phyloP scores from a whole-genome alignment of 176 grass and related monocot species.

The Musa acuminata region DNA sequence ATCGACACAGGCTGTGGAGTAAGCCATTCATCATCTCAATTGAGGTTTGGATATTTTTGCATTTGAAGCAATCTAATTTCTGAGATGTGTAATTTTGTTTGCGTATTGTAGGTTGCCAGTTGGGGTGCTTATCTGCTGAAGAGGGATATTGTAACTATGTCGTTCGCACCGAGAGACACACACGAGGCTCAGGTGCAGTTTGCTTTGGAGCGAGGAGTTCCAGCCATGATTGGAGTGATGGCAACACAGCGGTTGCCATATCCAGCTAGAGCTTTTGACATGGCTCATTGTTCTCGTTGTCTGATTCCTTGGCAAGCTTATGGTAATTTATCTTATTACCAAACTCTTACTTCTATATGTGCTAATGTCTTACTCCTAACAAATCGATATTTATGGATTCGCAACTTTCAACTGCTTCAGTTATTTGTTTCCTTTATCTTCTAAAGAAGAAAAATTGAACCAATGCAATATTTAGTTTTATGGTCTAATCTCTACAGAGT shows the following conservation, averaged over 20 bases:
- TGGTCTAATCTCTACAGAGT: no score
- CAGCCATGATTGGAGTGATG: slow-evolving; percentile 16
- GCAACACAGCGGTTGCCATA: slow-evolving; percentile 6
- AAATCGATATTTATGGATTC: no score
- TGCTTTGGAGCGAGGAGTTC: slow-evolving; percentile 17
- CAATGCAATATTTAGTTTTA: no score
- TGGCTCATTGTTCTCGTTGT: slow-evolving; percentile 19
- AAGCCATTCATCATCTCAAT: background rate
- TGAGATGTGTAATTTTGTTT: background rate
- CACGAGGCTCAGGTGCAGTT: slow-evolving; percentile 19
- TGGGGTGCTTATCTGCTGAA: slow-evolving; percentile 17
- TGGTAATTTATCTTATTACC: background rate
- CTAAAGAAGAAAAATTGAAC: background rate
- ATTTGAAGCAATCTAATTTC: background rate
- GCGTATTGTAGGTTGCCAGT: slow-evolving; percentile 11
- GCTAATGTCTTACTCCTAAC: background rate
- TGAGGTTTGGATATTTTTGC: background rate
- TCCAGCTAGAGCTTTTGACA: slow-evolving; percentile 18
- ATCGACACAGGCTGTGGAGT: slow-evolving; percentile 18
- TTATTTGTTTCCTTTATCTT: background rate
- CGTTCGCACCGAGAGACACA: slow-evolving; percentile 16
- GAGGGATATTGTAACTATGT: slow-evolving; percentile 16
- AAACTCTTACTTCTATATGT: background rate
- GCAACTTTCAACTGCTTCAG: background rate
- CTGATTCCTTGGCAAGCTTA: slow-evolving; percentile 8